These are phyloP conservation scores for Metschnikowia lochheadii DNA, from an alignment of 805 yeast species.

Conservation along the genomic window DNA sequence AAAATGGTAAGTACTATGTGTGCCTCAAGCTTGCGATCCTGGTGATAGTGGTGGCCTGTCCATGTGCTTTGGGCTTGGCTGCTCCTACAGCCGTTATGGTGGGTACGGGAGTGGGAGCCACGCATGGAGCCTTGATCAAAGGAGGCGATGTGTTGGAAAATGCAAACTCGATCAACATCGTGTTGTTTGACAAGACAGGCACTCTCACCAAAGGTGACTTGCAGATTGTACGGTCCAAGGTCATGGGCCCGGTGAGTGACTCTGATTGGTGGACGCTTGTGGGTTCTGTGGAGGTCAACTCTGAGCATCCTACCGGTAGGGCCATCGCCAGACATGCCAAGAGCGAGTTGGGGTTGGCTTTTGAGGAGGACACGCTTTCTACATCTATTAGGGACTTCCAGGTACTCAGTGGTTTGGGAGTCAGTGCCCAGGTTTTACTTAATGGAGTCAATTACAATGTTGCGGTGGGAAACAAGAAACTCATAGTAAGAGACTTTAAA, in stretches of 20 bases:
- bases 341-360: slow-evolving; percentile 22
- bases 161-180: slow-evolving; percentile 57
- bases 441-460: slow-evolving; percentile 6
- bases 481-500: slow-evolving; percentile 28
- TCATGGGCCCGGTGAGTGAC: slow-evolving; percentile 8
- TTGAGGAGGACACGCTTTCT: slow-evolving; percentile 29
- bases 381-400: slow-evolving; percentile 32
- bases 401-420: slow-evolving; percentile 44
- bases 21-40: slow-evolving; percentile 81
- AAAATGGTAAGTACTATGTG: slow-evolving; percentile 56
- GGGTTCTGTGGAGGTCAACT: slow-evolving; percentile 57
- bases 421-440: slow-evolving; percentile 31
- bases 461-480: slow-evolving; percentile 50
- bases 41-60: slow-evolving; percentile 96
- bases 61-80: slow-evolving; percentile 95
- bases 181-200: slow-evolving; percentile 93
- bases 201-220: slow-evolving; percentile 86
- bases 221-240: slow-evolving; percentile 30
- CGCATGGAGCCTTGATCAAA: slow-evolving; percentile 82
- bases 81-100: slow-evolving; percentile 99
- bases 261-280: slow-evolving; percentile 49
- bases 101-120: slow-evolving; percentile 95
- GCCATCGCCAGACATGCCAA: slow-evolving; percentile 51
- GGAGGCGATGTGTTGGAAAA: slow-evolving; percentile 87
- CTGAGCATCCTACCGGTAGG: slow-evolving; percentile 86